Evolutionary conservation across 2,329 filamentous ascomycete genomes (phyloP).

Genomic region (Emmonsia crescens): DNA sequence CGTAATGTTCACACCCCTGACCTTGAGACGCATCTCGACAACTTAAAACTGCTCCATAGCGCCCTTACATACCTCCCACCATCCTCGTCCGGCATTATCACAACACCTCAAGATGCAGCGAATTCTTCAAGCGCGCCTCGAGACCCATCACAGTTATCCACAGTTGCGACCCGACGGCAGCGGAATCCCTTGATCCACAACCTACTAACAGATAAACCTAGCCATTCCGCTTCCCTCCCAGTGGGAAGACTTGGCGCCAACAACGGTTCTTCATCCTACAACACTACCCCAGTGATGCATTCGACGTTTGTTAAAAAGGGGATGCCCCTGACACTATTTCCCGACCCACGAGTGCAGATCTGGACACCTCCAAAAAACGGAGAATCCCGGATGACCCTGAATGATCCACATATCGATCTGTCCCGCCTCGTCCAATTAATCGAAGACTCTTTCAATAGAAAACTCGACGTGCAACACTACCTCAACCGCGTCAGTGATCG

Average conservation of each 20-base stretch:
- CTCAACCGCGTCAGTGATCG: constrained; percentile 67
- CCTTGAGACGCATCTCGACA: constrained; percentile 49
- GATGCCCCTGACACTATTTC: constrained; percentile 77
- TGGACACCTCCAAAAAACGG: constrained; percentile 59
- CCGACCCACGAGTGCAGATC: constrained; percentile 52
- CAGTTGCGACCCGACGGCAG: constrained; percentile 48
- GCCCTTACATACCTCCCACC: constrained; percentile 67
- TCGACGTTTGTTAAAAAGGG: constrained; percentile 85
- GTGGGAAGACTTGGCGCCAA: constrained; percentile 48
- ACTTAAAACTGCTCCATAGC: constrained; percentile 60
- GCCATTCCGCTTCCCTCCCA: constrained; percentile 83
- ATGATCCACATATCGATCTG: constrained; percentile 73
- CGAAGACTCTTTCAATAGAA: constrained; percentile 82
- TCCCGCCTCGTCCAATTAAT: constrained; percentile 75
- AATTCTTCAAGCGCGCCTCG: constrained; percentile 36
- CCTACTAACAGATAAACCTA: constrained; percentile 85
- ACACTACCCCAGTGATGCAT: constrained; percentile 35
- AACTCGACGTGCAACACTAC: constrained; percentile 75
- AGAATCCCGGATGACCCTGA: constrained; percentile 54
- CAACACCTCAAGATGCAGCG: constrained; percentile 74
- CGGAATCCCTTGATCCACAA: constrained; percentile 91
- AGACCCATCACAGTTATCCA: constrained; percentile 27
- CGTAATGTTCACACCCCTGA: constrained; percentile 11
- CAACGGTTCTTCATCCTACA: constrained; percentile 23
- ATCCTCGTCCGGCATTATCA: constrained; percentile 77